Percentiles rank a stretch among this genome's conserved stretches.
Evolutionary conservation across 1,284 basidiomycete genomes (phyloP).

Genomic region (Moesziomyces antarcticus): DNA sequence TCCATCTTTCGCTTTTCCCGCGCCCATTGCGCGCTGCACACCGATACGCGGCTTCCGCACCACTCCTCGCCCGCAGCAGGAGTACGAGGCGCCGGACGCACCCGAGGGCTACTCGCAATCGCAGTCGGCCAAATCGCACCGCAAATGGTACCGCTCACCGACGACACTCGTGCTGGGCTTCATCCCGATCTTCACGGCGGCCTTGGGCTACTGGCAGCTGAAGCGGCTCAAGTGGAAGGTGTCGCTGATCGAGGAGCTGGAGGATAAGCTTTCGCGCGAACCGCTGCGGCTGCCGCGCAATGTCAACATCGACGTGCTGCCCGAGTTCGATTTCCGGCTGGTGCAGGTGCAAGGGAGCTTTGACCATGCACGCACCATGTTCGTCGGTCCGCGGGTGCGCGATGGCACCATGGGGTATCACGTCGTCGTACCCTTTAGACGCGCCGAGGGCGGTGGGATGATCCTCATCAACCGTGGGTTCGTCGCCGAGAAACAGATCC

Average conservation of each 20-base stretch:
- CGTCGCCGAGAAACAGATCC: constrained; percentile 71
- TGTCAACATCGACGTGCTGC: constrained; percentile 74
- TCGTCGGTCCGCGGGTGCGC: constrained; percentile 85
- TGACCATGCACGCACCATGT: constrained; percentile 78
- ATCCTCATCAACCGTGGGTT: constrained; percentile 86
- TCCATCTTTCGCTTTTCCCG: no score
- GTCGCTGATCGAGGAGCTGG: constrained; percentile 89
- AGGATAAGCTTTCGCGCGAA: constrained; percentile 84
- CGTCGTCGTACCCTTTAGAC: constrained; percentile 83
- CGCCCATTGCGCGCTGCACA: no score
- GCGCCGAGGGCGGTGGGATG: constrained; percentile 72
- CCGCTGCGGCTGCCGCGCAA: constrained; percentile 83
- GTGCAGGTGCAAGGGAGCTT: constrained; percentile 55
- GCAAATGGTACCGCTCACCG: constrained; percentile 61
- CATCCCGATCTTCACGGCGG: constrained; percentile 90
- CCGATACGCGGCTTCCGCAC: background rate
- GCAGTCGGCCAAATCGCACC: constrained; percentile 8
- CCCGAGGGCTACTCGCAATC: constrained; percentile 33
- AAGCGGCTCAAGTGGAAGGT: constrained; percentile 95
- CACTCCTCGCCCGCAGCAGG: background rate
- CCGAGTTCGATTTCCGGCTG: constrained; percentile 59
- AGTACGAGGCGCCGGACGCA: constrained; percentile 16
- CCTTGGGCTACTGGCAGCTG: constrained; percentile 91
- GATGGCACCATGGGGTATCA: constrained; percentile 89
- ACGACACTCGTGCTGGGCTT: constrained; percentile 77